phyloP scores from a whole-genome alignment of 768 basidiomycete species.

The Tricholoma flavovirens region DNA sequence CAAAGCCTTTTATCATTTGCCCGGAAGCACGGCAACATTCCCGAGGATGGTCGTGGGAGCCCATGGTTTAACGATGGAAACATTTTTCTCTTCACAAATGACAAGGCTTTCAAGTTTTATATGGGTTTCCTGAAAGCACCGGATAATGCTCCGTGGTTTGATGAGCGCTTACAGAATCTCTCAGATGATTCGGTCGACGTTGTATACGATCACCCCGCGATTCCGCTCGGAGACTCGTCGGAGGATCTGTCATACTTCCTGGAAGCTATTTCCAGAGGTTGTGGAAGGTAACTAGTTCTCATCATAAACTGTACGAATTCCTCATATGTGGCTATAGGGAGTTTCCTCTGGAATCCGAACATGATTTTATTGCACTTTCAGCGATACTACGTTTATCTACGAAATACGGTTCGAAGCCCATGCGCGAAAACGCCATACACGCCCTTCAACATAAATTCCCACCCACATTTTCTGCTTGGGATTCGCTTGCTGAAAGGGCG shows the following conservation, averaged over 20 bases:
- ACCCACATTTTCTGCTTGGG: conserved; percentile 10
- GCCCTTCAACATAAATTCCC: conserved; percentile 13
- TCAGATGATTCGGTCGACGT: conserved; percentile 14
- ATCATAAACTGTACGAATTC: neutral
- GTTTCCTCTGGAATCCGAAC: conserved; percentile 6
- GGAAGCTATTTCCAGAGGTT: conserved; percentile 1
- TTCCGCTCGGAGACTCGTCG: conserved; percentile 3
- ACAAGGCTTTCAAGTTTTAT: conserved; percentile 9
- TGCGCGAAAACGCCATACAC: conserved; percentile 10
- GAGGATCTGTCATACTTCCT: conserved; percentile 10
- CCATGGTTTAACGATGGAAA: conserved; percentile 14
- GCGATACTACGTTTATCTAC: conserved; percentile 11
- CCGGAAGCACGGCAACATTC: neutral
- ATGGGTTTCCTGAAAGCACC: conserved; percentile 2
- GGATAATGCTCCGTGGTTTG: conserved; percentile 2
- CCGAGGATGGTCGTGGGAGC: conserved; percentile 7
- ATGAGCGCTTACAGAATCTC: conserved; percentile 3
- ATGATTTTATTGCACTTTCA: conserved; percentile 7
- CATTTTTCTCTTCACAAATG: conserved; percentile 9
- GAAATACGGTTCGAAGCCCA: conserved; percentile 1
- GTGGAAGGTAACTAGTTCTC: neutral
- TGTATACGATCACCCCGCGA: conserved; percentile 6
- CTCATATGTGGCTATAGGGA: neutral
- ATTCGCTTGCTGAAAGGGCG: conserved; percentile 2
- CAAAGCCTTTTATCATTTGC: neutral